Evolutionary conservation across 257 asterid species (phyloP).

Genomic region (Orobanche coerulescens): DNA sequence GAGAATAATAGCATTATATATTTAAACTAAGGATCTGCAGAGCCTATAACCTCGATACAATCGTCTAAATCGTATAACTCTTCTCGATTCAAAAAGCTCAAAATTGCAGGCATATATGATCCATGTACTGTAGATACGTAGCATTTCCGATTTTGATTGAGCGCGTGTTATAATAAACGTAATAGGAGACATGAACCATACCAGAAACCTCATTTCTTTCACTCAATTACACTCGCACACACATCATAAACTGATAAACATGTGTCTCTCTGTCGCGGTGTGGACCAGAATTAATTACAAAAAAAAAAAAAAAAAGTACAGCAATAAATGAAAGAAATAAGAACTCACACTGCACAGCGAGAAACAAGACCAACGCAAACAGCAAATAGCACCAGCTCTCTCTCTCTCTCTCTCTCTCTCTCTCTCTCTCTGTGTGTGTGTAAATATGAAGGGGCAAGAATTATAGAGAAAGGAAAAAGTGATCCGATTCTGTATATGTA

Average conservation of each 20-base stretch:
- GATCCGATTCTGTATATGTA: no score
- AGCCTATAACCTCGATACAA: neutral
- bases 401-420: constrained; percentile 25
- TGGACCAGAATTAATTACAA: neutral
- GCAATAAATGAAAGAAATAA: constrained; percentile 9
- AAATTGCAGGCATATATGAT: neutral
- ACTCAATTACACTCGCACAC: constrained; percentile 14
- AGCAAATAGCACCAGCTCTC: constrained; percentile 25
- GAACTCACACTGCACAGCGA: constrained; percentile 35
- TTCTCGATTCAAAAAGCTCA: neutral
- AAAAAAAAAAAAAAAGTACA: no score
- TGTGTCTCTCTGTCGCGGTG: neutral
- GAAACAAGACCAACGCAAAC: constrained; percentile 25
- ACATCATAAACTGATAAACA: constrained; percentile 12
- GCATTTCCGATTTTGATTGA: neutral
- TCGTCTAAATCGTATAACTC: neutral
- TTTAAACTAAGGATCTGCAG: neutral
- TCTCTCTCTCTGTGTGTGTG: constrained; percentile 26
- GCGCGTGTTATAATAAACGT: neutral
- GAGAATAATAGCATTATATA: no score
- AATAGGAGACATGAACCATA: constrained; percentile 10
- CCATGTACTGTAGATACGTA: neutral
- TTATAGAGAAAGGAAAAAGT: no score
- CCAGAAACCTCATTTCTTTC: neutral
- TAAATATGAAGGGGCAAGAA: no score